A percentile compares a stretch with the other conserved stretches of the same genome.
phyloP scores from a whole-genome alignment of 306 rosid genomes.

The Cicer pinnatifidum region DNA sequence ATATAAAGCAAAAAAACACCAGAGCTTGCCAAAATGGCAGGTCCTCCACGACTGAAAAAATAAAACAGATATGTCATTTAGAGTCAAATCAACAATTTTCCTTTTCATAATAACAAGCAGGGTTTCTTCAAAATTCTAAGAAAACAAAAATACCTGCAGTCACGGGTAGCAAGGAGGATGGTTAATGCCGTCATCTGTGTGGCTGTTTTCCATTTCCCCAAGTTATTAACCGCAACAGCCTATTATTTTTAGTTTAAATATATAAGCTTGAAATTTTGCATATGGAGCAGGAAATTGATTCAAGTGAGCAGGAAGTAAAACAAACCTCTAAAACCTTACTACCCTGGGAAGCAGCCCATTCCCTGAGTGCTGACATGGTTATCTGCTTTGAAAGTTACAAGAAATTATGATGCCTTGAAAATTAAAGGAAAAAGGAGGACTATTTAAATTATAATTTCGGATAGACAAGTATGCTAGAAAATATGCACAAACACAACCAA shows the following conservation, averaged over 20 bases:
- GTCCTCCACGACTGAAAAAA: slow-evolving; percentile 72
- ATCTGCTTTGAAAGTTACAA: slow-evolving; percentile 59
- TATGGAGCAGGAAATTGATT: slow-evolving; percentile 30
- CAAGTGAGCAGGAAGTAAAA: slow-evolving; percentile 37
- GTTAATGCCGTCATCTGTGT: slow-evolving; percentile 86
- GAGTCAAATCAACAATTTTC: slow-evolving; percentile 10
- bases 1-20: slow-evolving; percentile 83
- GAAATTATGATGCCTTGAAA: slow-evolving; percentile 37
- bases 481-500: slow-evolving; percentile 32
- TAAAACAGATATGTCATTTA: slow-evolving; percentile 39
- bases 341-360: slow-evolving; percentile 98
- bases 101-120: slow-evolving; percentile 23
- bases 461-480: slow-evolving; percentile 29
- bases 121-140: slow-evolving; percentile 30
- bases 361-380: slow-evolving; percentile 98
- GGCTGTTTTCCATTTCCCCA: slow-evolving; percentile 99
- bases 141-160: slow-evolving; percentile 64
- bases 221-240: slow-evolving; percentile 98
- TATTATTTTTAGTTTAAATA: slow-evolving; percentile 34
- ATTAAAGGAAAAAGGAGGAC: slow-evolving; percentile 22
- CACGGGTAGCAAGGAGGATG: slow-evolving; percentile 84
- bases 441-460: neutral
- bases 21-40: slow-evolving; percentile 60
- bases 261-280: slow-evolving; percentile 8
- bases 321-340: slow-evolving; percentile 82